Conservation (phyloP, 176 grass and related monocot species). For the Cenchrus purpureus region DNA sequence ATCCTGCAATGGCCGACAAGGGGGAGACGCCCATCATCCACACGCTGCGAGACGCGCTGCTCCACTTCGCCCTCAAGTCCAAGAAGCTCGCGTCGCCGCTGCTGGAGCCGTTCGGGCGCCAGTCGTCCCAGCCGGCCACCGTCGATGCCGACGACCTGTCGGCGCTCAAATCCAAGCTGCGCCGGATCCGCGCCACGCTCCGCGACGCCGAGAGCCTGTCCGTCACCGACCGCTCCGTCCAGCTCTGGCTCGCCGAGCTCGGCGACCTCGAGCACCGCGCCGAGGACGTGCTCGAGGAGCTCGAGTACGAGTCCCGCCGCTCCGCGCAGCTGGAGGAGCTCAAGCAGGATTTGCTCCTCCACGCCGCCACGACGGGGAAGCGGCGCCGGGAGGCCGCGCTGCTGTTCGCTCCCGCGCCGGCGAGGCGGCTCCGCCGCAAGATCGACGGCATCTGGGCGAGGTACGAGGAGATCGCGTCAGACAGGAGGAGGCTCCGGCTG, state of each 20-base stretch:
- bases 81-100: slow-evolving; percentile 35
- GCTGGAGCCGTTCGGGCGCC: slow-evolving; percentile 26
- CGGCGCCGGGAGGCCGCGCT: slow-evolving; percentile 34
- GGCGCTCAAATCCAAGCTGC: slow-evolving; percentile 28
- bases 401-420: slow-evolving; percentile 26
- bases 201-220: slow-evolving; percentile 19
- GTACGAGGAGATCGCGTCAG: slow-evolving; percentile 29
- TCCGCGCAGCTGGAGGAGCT: slow-evolving; percentile 38
- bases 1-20: neutral
- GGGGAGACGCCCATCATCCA: neutral
- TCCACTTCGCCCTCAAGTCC: slow-evolving; percentile 37
- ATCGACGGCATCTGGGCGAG: slow-evolving; percentile 45
- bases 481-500: slow-evolving; percentile 43
- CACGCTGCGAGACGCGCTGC: slow-evolving; percentile 11
- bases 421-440: slow-evolving; percentile 31
- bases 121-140: slow-evolving; percentile 8
- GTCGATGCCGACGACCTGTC: slow-evolving; percentile 25
- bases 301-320: slow-evolving; percentile 44
- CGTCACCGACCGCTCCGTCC: slow-evolving; percentile 23
- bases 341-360: slow-evolving; percentile 41
- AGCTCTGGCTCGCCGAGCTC: slow-evolving; percentile 51
- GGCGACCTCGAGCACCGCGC: slow-evolving; percentile 37
- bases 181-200: slow-evolving; percentile 35
- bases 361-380: slow-evolving; percentile 11
- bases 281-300: slow-evolving; percentile 55